Base-by-base conservation (phyloP, 345 rosid species). In the Leavenworthia alabamica region DNA sequence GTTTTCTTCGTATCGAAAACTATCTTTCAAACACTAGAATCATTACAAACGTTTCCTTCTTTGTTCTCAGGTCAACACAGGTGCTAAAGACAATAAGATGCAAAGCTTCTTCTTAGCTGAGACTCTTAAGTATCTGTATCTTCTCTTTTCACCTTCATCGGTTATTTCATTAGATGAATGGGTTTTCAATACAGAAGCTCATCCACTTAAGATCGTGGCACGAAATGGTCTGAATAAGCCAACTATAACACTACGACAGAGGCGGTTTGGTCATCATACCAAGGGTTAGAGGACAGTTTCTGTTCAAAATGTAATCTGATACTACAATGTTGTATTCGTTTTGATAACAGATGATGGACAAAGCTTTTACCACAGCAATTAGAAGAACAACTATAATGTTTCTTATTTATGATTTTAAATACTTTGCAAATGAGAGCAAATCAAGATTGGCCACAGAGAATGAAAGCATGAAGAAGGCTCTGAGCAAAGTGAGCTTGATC, bases 111-210 rank as follows among this genome's bases (percentile, higher is more conserved):
- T 90, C 67, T 86, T 93, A 6, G 99, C 97, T 1, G 96, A 93
- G 91, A 90, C 97, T 7, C 85, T 90, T 1, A 87, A 90, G 63
- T 90, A 93, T 72, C 77, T 90, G 0, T 90, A 93, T 59, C 99
- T 93, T 43, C 83, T 93, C 28, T 93, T 87, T 66, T 87, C 99
- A 5, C 97, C 97, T 16, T 37, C 97, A 20, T 68, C 95, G 0
- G 89, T 87, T 41, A 83, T 93, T 52, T 46, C 99, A 36, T 70
- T 90, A 36, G 97, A 93, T n/a, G 95, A 93, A 41, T 90, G 97
- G 99, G 99, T 89, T 37, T 93, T 93, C 70, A 93, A 93, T 80
- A 93, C 99, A 1, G 99, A 93, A 78, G 99, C 97, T 48, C 99
- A 86, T 62, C 96, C 97, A 26, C 60, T 89, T 20, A 82, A 74